These are phyloP conservation scores for Buxus sempervirens DNA, from an alignment of 164 flowering plant genomes.

Conservation along the genomic window DNA sequence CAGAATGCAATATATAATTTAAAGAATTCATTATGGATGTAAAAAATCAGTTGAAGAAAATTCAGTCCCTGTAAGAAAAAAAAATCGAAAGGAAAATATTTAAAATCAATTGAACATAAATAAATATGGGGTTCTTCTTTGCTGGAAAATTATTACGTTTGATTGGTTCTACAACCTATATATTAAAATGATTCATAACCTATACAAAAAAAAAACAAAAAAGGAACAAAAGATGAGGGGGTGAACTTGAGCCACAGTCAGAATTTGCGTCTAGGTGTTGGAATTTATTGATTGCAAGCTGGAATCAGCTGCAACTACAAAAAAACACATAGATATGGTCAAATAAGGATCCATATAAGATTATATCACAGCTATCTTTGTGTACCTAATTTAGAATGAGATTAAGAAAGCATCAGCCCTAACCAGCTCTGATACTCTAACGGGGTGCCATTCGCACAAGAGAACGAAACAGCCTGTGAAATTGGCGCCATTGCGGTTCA, in stretches of 20 bases:
- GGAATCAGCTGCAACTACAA: background rate
- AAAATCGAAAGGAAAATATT: background rate
- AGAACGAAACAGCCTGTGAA: conserved; percentile 34
- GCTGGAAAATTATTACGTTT: background rate
- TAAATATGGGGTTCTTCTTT: too few species aligned
- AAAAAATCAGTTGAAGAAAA: background rate
- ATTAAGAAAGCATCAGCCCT: conserved; percentile 24
- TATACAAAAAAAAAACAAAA: too few species aligned
- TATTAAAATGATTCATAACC: too few species aligned
- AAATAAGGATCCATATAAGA: background rate
- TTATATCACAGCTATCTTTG: background rate
- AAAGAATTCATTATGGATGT: conserved; percentile 1
- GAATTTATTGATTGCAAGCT: background rate
- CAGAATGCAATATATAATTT: background rate
- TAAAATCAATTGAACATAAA: too few species aligned
- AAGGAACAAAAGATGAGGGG: background rate
- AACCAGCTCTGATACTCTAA: conserved; percentile 34
- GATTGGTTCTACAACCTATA: background rate
- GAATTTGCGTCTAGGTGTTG: background rate
- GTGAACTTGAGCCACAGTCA: background rate
- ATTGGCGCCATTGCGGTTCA: conserved; percentile 19
- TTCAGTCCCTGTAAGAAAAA: background rate
- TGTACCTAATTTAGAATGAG: background rate
- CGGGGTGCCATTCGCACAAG: conserved; percentile 62
- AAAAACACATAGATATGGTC: background rate